These are phyloP conservation scores for Taphrina sp. DNA, from an alignment of 1,139 yeast genomes.

Conservation along the genomic window DNA sequence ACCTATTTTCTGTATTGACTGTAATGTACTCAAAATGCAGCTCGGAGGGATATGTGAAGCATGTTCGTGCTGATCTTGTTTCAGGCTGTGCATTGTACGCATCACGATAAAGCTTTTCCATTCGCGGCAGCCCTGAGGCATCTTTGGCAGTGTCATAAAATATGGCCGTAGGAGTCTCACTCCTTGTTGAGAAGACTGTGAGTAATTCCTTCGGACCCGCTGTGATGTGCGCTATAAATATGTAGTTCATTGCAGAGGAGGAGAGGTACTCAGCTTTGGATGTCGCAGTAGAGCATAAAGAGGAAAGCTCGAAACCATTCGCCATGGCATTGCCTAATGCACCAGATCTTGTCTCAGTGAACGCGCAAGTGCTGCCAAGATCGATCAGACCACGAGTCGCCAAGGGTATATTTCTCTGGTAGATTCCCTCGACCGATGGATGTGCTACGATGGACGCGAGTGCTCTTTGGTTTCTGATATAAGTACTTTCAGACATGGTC, in stretches of 20 bases:
- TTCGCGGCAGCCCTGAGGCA: constrained; percentile 65
- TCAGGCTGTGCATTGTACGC: constrained; percentile 30
- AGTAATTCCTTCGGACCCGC: constrained; percentile 77
- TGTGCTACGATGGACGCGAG: constrained; percentile 67
- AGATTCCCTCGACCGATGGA: constrained; percentile 64
- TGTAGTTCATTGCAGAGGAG: constrained; percentile 57
- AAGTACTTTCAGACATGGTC: constrained; percentile 65
- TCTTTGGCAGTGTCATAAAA: constrained; percentile 65
- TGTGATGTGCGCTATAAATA: constrained; percentile 69
- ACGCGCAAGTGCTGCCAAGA: constrained; percentile 69
- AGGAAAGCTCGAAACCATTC: constrained; percentile 71
- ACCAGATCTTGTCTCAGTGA: constrained; percentile 70
- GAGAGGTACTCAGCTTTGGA: constrained; percentile 53
- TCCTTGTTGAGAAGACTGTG: constrained; percentile 66
- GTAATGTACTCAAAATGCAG: constrained; percentile 49
- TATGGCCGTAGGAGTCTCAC: constrained; percentile 52
- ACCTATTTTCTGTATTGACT: constrained; percentile 46
- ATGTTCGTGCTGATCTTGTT: constrained; percentile 40
- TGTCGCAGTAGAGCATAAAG: constrained; percentile 48
- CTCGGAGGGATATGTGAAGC: constrained; percentile 54
- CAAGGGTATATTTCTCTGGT: constrained; percentile 69
- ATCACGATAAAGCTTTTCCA: constrained; percentile 59
- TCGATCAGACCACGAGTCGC: constrained; percentile 74
- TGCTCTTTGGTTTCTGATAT: constrained; percentile 55
- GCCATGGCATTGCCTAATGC: constrained; percentile 84